These are phyloP conservation scores for Sphaerulina vaccinii DNA, from an alignment of 2,329 filamentous ascomycete genomes.

Conservation along the genomic window DNA sequence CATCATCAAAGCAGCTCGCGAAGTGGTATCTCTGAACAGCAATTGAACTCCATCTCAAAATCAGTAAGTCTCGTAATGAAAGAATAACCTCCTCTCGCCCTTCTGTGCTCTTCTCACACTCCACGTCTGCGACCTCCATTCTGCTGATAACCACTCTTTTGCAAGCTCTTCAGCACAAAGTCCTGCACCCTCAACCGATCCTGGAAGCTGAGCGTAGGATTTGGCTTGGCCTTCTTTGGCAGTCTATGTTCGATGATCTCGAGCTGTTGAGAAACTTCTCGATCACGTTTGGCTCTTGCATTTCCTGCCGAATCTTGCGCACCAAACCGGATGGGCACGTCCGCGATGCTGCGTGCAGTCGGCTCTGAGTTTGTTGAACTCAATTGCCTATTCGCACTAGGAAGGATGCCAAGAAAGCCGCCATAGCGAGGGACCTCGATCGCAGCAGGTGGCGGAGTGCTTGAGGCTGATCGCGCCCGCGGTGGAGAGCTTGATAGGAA, in stretches of 20 bases:
- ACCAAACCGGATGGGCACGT: not conserved
- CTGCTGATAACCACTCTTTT: not conserved
- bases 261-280: not conserved
- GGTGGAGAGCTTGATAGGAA: not conserved
- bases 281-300: not conserved
- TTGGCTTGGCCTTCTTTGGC: not conserved
- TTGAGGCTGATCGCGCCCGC: not conserved
- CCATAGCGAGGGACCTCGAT: not conserved
- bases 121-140: not conserved
- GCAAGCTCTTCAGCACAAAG: not conserved
- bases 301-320: not conserved
- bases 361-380: not conserved
- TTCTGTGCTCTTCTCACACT: not conserved
- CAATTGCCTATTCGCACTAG: not conserved
- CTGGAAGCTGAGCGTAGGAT: not conserved
- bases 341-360: not conserved
- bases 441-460: not conserved
- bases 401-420: too few species aligned
- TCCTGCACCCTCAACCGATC: not conserved
- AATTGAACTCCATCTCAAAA: not conserved
- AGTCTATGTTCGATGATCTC: not conserved
- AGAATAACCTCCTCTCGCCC: not conserved
- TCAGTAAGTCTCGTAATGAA: not conserved
- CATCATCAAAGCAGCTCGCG: not conserved
- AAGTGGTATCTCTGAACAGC: not conserved